phyloP scores from a whole-genome alignment of 1,284 basidiomycete species.

The Rhodotorula sp. region DNA sequence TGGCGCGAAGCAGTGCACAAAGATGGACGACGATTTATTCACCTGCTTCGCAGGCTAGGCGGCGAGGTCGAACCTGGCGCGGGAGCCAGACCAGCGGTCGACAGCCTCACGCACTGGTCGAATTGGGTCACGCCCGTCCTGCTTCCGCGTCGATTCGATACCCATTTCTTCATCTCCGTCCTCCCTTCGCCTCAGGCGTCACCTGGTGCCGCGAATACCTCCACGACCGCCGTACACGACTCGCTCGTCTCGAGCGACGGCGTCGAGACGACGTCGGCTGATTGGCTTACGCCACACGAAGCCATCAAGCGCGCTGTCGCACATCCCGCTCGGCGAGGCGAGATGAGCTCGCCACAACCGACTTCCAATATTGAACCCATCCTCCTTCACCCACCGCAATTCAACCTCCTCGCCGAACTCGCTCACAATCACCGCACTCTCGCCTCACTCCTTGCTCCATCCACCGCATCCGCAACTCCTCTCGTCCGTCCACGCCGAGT shows the following conservation, averaged over 20 bases:
- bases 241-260: conserved; percentile 35
- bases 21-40: conserved; percentile 7
- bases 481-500: conserved; percentile 3
- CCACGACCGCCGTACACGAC: conserved; percentile 23
- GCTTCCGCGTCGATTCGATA: conserved; percentile 43
- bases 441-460: conserved; percentile 1
- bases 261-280: conserved; percentile 30
- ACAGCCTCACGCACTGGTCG: conserved; percentile 28
- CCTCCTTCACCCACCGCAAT: conserved; percentile 42
- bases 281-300: conserved; percentile 40
- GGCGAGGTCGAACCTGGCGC: not conserved
- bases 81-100: conserved; percentile 1
- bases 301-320: conserved; percentile 30
- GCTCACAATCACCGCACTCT: conserved; percentile 18
- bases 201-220: conserved; percentile 8
- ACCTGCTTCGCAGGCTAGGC: conserved; percentile 13
- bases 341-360: not conserved
- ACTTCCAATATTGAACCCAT: conserved; percentile 11
- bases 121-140: conserved; percentile 37
- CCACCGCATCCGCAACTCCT: not conserved
- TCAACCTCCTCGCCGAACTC: conserved; percentile 41
- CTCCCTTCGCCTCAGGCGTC: conserved; percentile 26
- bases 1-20: conserved; percentile 29
- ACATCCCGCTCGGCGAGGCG: no score
- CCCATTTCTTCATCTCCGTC: conserved; percentile 44